Evolutionary conservation across 768 basidiomycete species (phyloP), one percentile per base, ranked within the genome.

Genomic region (Suillus lakei): DNA sequence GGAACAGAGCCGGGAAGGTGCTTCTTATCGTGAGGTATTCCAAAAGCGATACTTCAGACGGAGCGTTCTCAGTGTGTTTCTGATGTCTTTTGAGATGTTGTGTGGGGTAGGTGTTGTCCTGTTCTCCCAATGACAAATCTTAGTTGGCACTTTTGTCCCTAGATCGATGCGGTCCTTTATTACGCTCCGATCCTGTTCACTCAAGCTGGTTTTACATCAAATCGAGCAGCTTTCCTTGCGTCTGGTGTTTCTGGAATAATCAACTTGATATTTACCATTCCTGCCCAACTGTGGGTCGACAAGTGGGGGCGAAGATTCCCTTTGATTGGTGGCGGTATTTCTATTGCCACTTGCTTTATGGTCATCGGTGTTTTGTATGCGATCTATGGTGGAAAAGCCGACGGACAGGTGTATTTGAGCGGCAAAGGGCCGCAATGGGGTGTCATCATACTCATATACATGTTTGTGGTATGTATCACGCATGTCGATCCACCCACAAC

Each of bases 231-330:
- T 3, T 85, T 86, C 73, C 76, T 85, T 39, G 84, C 83, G 0
- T 84, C 84, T 1, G 86, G 84, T 5, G 76, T 85, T 15, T 81
- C 82, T 1, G 85, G 84, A 36, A 74, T 86, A 46, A 67, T 84
- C 41, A 81, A 80, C 65, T 65, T 85, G 23, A 73, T 73, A 18
- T 72, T 76, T 50, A 82, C 81, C 7, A 75, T 83, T 56, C 71
- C 75, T 3, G 73, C 78, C 13, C 81, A 81, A 65, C 61, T 79
- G 53, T 80, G 73, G 59, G 76, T 79, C 21, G 83, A 84, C 59
- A 78, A 73, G 66, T 83, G 80, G 80, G 71, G 65, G 55, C 70
- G 76, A 54, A 76, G 30, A 48, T 70, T 73, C 12, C 73, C 83
- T 6, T 74, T 80, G 71, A 80, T 86, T 60, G 70, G 72, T 23